Evolutionary conservation across 345 rosid genomes (phyloP), one percentile per base, ranked within the genome.

Genomic region (Arabis alpina): DNA sequence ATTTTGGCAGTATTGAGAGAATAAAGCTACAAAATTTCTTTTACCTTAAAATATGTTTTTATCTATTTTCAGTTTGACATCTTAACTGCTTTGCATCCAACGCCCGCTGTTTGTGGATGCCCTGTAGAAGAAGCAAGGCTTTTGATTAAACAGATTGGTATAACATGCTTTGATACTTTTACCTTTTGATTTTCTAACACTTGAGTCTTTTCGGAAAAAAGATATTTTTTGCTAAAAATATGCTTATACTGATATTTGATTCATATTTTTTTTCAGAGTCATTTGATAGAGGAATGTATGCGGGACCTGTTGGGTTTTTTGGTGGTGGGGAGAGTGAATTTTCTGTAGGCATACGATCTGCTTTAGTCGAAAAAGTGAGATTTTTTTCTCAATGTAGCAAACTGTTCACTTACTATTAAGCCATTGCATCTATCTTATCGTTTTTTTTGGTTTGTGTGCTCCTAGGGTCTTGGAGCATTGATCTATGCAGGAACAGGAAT

Each of bases 261-360:
- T 13, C 30, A 36, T 47, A n/a, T 48, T 64, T 5, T 74, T 14
- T 16, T 43, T 36, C 76, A 90, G 98, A 93, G 75, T 68, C 80
- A 70, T 93, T 90, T 80, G 97, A 90, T 75, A 82, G 98, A 76
- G 98, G 97, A 73, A 90, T 93, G 94, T 93, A 85, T 81, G 96
- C 94, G 69, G 98, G 97, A 15, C 96, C 98, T 37, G 79, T 93
- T 66, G 98, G 96, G 15, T 93, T 93, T 85, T 88, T 90, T 84
- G 97, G 98, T 74, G 98, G 98, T 75, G 85, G 85, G 51, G 97
- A 90, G 78, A 87, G 98, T 74, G 98, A 93, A 71, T 93, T 90
- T 84, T 86, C 92, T 55, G 93, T 90, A 45, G 98, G 97, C 72
- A 87, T 93, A 66, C 82, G 97, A 79, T 93, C 90, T 42, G 90